Evolutionary conservation across 2,329 filamentous ascomycete genomes (phyloP), one percentile per base, ranked within the genome.

Genomic region (Zymoseptoria brevis): DNA sequence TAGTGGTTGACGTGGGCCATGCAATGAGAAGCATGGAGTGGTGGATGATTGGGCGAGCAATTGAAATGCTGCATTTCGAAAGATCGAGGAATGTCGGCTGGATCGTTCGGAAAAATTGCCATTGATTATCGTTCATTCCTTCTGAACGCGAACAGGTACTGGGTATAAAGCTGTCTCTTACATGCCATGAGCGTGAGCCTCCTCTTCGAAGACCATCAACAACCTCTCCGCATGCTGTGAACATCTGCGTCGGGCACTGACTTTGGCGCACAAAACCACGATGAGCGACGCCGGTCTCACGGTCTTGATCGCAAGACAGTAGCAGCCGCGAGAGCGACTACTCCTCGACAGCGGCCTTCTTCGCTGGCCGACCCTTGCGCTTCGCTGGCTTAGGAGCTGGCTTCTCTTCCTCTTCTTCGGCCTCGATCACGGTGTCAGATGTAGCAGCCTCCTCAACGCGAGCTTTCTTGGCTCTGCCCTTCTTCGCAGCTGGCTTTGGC

Each of bases 331-430:
- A 48, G 16, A 55, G 22, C 8, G 9, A 9, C 29, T 61, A 60
- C 26, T 63, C 59, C 22, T 60, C 62, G 29, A 54, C 55, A 21
- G 61, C 59, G 19, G 63, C 66, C 62, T 67, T 68, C 66, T 71
- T 73, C 51, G 67, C 64, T 2, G 35, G 35, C 57, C 67, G 67
- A 41, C 70, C 68, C 51, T 66, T 64, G 53, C 67, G 66, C 66
- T 72, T 74, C 58, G 64, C 54, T 29, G 70, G 62, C 67, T 73
- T 76, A 11, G 73, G 19, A 30, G 48, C 48, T 29, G 48, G 41
- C 48, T 57, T 19, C 57, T 56, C 56, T 50, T 61, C 54, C 53
- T 73, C 69, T 19, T 70, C 69, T 26, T 67, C 64, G 6, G 57
- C 62, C 21, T 67, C 64, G 24, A 62, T 63, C n/a, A 21, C 54